Base-by-base conservation (phyloP, 805 yeast genomes). In the Saccharomyces jurei region DNA sequence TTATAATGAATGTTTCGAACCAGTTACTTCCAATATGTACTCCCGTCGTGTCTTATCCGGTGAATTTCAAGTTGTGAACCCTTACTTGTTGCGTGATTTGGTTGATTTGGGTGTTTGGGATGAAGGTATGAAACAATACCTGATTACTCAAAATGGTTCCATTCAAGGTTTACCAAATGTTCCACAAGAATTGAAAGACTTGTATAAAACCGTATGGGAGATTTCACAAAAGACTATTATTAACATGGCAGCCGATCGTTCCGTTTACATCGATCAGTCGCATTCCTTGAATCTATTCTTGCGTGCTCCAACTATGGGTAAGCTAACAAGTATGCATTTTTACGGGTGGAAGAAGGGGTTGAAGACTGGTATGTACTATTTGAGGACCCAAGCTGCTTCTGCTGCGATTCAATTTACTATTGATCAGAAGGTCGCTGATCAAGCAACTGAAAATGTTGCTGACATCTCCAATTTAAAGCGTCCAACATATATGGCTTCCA, bases 161-260 rank as follows among this genome's bases (percentile, higher is more conserved):
- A 80, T 91, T 55, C 95, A 89, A 73, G 70, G 76, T 58, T 81
- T 91, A 44, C 79, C 81, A 49, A 77, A 75, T 49, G 82, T 91
- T 50, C 97, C 97, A 6, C 74, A 74, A 11, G 85, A 84, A 41
- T 63, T 90, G 52, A 89, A 88, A 68, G 77, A 74, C 2, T 71
- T 91, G n/a, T 89, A 91, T 74, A 88, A 85, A 69, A 91, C 98
- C 0, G 97, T 90, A 4, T 91, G 98, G 98, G 98, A 91, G 71
- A 81, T 92, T 51, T 82, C 95, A 48, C 98, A 91, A 71, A 84
- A 82, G 71, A 77, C 78, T 11, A 78, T 92, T 56, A 84, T 91
- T 55, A 96, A 90, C 62, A 78, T 90, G 87, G 84, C 89, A 53
- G 86, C 89, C 55, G 90, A 83, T 65, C 80, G 94, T 73, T 83